Evolutionary conservation across 2,329 filamentous ascomycete genomes (phyloP).

Genomic region (Penicillium sp.): DNA sequence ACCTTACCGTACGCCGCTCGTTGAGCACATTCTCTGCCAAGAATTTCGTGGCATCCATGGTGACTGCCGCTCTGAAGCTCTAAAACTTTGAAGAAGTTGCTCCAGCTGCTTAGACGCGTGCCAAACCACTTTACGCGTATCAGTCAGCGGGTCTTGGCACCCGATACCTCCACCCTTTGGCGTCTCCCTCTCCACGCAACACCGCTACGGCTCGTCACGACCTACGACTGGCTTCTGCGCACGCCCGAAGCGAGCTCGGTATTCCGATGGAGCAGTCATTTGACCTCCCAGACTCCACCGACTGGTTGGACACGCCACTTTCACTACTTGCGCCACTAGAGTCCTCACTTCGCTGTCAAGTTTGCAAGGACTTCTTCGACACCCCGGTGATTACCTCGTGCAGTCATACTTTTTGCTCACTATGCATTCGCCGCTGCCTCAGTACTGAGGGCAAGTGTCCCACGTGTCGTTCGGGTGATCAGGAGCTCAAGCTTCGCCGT

Average conservation of each 20-base stretch:
- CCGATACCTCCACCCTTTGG: constrained; percentile 13
- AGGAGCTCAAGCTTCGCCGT: constrained; percentile 79
- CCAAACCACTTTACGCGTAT: constrained; percentile 46
- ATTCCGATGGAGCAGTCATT: constrained; percentile 38
- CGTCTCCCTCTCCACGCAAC: constrained; percentile 11
- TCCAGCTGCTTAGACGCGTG: constrained; percentile 33
- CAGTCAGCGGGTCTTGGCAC: constrained; percentile 44
- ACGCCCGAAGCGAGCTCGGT: background rate
- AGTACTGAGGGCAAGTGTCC: constrained; percentile 85
- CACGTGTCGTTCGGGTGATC: constrained; percentile 73
- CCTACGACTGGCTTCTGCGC: background rate
- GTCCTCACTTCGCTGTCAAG: constrained; percentile 84
- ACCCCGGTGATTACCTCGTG: constrained; percentile 96
- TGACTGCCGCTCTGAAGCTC: constrained; percentile 16
- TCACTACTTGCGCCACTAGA: constrained; percentile 61
- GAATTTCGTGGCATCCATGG: constrained; percentile 66
- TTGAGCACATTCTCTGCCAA: constrained; percentile 75
- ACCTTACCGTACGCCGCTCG: constrained; percentile 69
- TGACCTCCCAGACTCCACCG: constrained; percentile 48
- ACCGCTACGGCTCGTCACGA: background rate
- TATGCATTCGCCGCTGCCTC: constrained; percentile 88
- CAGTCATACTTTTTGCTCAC: constrained; percentile 92
- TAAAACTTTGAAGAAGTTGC: background rate
- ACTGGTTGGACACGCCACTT: constrained; percentile 52
- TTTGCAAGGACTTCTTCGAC: constrained; percentile 96